These are phyloP conservation scores for Vanderwaltozyma yarrowii DNA, from an alignment of 805 yeast species.

Conservation along the genomic window DNA sequence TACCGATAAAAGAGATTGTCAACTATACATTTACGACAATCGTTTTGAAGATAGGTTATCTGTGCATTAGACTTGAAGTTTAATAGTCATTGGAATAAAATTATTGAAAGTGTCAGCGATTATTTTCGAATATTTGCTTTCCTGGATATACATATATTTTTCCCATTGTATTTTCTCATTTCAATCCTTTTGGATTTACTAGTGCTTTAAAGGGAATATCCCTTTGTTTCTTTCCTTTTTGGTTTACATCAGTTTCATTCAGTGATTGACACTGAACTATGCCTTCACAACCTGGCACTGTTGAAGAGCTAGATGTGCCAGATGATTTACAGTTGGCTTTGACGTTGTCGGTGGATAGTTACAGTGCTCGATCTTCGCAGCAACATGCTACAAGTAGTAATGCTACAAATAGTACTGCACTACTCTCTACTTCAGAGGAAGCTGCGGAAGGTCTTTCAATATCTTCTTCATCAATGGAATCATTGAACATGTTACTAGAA, in stretches of 20 bases:
- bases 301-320: constrained; percentile 24
- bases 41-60: too few species aligned
- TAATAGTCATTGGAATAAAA: too few species aligned
- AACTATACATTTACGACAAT: neutral
- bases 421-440: neutral
- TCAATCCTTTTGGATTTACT: too few species aligned
- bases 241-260: too few species aligned
- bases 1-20: neutral
- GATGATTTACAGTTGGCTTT: constrained; percentile 16
- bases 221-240: too few species aligned
- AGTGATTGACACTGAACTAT: neutral
- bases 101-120: too few species aligned
- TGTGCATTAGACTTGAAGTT: too few species aligned
- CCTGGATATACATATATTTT: neutral
- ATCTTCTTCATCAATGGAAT: constrained; percentile 24
- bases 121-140: neutral
- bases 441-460: constrained; percentile 25
- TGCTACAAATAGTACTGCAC: too few species aligned
- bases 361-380: too few species aligned
- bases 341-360: neutral
- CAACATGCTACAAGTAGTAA: too few species aligned
- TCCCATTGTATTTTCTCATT: neutral
- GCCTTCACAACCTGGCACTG: neutral
- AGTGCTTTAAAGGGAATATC: too few species aligned
- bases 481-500: constrained; percentile 30